Base-by-base conservation (phyloP, 2,329 filamentous ascomycete genomes). In the Arachnomyces sp. region DNA sequence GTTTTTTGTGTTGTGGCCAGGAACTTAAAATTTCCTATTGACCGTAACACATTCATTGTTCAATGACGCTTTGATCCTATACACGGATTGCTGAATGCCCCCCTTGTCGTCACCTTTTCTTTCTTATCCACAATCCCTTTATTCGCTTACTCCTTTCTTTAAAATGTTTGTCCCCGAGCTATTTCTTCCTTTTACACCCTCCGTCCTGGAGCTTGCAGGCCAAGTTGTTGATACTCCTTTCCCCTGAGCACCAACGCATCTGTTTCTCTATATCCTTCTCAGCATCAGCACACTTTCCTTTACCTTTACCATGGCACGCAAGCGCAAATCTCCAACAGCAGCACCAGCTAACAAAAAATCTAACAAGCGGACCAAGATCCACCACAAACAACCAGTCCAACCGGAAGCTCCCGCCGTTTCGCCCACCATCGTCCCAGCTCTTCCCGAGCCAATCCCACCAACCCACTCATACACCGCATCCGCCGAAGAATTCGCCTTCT, bases 401-500 rank as follows among this genome's bases (percentile, higher is more conserved):
- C 74, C 81, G 39, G 76, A 74, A 29, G 63, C 64, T 9, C 68
- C 77, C 9, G 71, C 77, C 2, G 74, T 93, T 16, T 92, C 90
- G 47, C 89, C 92, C 0, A 94, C 87, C 0, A 68, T 98, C 34
- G 88, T 90, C 1, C 92, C 92, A 1, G 78, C 86, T 36, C 77
- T 94, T 50, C 92, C 92, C 1, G 84, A 90, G 57, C 89, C 92
- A 2, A 76, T 96, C 25, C 80, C 84, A 11, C 88, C 89, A 1
- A 81, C 79, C 0, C 77, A 81, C 0, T 78, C 81, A 1, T 71
- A 81, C 7, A 79, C 80, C n/a, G 84, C 87, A 1, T 84, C 76
- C 16, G 76, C 81, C 39, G 90, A 96, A 43, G 90, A 96, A 57
- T 74, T 96, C 38, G 80, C 80, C 2, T 96, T 96, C 65, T 98